These are phyloP conservation scores for Magnusiomyces tetraspermus DNA, from an alignment of 1,139 yeast genomes.

Conservation along the genomic window DNA sequence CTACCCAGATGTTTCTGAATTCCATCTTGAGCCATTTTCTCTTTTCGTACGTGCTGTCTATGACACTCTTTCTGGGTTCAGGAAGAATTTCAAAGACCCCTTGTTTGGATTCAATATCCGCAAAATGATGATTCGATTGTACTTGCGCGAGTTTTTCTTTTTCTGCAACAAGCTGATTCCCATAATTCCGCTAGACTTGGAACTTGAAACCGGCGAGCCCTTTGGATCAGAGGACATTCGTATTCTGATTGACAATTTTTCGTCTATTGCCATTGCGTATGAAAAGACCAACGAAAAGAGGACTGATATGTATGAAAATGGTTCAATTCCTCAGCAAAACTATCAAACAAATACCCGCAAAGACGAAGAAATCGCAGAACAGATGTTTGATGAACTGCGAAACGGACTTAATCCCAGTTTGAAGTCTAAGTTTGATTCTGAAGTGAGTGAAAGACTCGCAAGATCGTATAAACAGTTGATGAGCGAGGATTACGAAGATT, in stretches of 20 bases:
- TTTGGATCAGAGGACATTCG: constrained; percentile 1
- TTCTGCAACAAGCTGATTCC: background rate
- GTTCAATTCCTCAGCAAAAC: background rate
- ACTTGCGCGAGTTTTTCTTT: background rate
- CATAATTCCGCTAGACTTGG: constrained; percentile 2
- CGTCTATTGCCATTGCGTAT: background rate
- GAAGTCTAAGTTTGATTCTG: background rate
- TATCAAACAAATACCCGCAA: background rate
- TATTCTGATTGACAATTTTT: background rate
- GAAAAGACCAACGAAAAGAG: background rate
- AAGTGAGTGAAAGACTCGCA: background rate
- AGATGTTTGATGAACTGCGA: background rate
- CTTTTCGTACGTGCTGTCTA: background rate
- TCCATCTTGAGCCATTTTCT: background rate
- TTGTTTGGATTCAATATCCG: constrained; percentile 2
- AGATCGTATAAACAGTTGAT: background rate
- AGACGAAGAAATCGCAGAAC: background rate
- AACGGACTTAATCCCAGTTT: background rate
- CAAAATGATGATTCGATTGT: background rate
- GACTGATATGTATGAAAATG: background rate
- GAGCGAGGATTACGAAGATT: background rate
- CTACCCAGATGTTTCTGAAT: background rate
- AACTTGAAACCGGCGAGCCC: background rate
- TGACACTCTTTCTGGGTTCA: background rate
- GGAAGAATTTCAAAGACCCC: background rate